Base-by-base conservation (phyloP, 495 filamentous ascomycete genomes). In the Penicillium chermesinum region DNA sequence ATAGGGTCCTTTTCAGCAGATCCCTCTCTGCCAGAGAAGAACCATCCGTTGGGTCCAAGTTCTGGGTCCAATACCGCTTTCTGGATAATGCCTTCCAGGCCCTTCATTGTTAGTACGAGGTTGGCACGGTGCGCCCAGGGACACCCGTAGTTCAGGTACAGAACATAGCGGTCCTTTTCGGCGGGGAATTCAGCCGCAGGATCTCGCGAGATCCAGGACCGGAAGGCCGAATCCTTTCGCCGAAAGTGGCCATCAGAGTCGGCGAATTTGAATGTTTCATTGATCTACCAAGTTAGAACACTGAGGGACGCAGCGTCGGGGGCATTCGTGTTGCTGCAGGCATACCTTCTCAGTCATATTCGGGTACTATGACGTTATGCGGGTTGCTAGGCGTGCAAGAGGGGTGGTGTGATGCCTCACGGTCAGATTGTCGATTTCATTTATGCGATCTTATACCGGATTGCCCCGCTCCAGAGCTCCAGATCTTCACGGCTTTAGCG, bases 41-140 rank as follows among this genome's bases (percentile, higher is more conserved):
- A 78, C 89, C 88, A 95, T 25, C 88, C 86, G 13, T 79, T 69
- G 3, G 73, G 66, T 1, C 67, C 75, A 69, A 84, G 72, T 53
- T 88, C 77, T 69, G 81, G 84, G 50, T 89, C 87, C 6, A 88
- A 77, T 9, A 74, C 66, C 0, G 85, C 83, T 43, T 83, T 77
- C 33, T 85, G 79, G 48, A 95, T 81, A 27, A 89, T 72, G 17
- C 79, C 68, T 45, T 89, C 80, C 0, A 94, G 75, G 6, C 88
- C 88, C 65, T 94, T 95, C 43, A 95, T 75, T n/a, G 80, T 72
- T 45, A 84, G 78, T 1, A 82, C 82, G 43, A 94, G 81, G 16
- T 90, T 79, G 0, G 86, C 82, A 14, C 89, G 81, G 46, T 84
- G 87, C 0, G 89, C 88, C 88, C 88, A 95, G 0, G 88, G 88